Base-by-base conservation (phyloP, 306 rosid species). In the Arachis stenosperma region DNA sequence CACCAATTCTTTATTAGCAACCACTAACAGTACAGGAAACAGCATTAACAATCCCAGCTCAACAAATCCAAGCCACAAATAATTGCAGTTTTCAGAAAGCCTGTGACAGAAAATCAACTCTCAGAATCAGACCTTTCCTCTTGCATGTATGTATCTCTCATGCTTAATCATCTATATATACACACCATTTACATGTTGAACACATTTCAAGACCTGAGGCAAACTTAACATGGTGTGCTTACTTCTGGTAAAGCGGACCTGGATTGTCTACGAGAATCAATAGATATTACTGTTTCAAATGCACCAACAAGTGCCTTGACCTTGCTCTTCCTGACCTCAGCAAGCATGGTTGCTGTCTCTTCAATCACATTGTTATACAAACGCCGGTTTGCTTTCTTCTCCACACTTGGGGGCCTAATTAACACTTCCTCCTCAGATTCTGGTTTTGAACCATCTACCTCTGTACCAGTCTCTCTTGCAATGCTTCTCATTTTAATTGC, bases 281-380 rank as follows among this genome's bases (percentile, higher is more conserved):
- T 96, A 54, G 98, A 93, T 77, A 93, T 92, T 58, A 90, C 96
- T 1, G 93, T 90, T 75, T 90, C 98, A 70, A 92, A 90, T 79
- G 97, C 97, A 67, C 97, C 93, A 66, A 90, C 98, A 58, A 92
- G 83, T 64, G 97, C 96, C 88, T 88, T 90, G 44, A 92, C 98
- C 84, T 92, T 92, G 85, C 98, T 88, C 81, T 90, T 84, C 79
- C 95, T 83, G 12, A 83, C 57, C 73, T 67, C 84, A 14, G 84
- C 86, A 84, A 92, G 98, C 87, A 76, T 92, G 73, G 77, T 92
- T 71, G 98, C 98, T 0, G 98, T 90, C 85, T 92, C 98, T 88
- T 92, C 92, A 80, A 92, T 92, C 78, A 90, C 96, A 81, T 90
- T 93, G 55, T 93, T 93, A 65, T 87, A 86, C 84, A 87, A 80